A percentile compares a stretch with the other conserved stretches of the same genome.
phyloP scores from a whole-genome alignment of 352 stramenopile species.

The Phytophthora macrochlamydospora region DNA sequence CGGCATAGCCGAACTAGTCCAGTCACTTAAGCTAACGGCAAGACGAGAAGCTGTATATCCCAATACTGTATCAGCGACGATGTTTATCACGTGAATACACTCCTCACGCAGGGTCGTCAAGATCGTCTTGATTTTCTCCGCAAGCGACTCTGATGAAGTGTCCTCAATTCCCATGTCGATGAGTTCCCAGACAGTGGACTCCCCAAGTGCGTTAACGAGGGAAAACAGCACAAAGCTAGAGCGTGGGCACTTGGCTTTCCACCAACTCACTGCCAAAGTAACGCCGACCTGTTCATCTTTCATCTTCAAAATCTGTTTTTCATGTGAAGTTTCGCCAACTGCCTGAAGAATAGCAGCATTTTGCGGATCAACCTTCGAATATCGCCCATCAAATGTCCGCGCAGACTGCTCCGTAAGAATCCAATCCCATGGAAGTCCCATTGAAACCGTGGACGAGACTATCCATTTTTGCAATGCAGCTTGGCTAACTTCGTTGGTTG shows the following conservation, averaged over 20 bases:
- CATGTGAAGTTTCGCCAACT: slow-evolving; percentile 29
- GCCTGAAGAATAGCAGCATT: slow-evolving; percentile 26
- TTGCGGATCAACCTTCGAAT: slow-evolving; percentile 36
- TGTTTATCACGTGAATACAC: slow-evolving; percentile 70
- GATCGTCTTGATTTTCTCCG: slow-evolving; percentile 54
- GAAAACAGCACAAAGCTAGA: slow-evolving; percentile 68
- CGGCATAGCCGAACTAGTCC: slow-evolving; percentile 50
- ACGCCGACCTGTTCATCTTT: slow-evolving; percentile 63
- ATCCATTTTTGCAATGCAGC: slow-evolving; percentile 47
- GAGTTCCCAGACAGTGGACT: slow-evolving; percentile 62
- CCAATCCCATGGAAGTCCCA: slow-evolving; percentile 61
- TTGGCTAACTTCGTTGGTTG: slow-evolving; percentile 4
- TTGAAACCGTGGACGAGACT: slow-evolving; percentile 48
- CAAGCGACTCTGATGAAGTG: slow-evolving; percentile 42
- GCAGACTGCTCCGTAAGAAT: slow-evolving; percentile 53
- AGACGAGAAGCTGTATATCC: slow-evolving; percentile 46
- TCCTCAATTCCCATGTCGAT: slow-evolving; percentile 60
- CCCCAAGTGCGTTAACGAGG: slow-evolving; percentile 68
- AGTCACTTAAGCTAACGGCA: slow-evolving; percentile 42
- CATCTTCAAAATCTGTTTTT: slow-evolving; percentile 65
- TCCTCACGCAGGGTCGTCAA: slow-evolving; percentile 49
- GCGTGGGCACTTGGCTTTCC: slow-evolving; percentile 53
- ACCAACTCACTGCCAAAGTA: slow-evolving; percentile 72
- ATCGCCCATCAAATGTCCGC: slow-evolving; percentile 30
- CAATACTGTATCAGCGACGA: slow-evolving; percentile 63